Evolutionary conservation across 495 filamentous ascomycete species (phyloP), one percentile per base, ranked within the genome.

Genomic region (Hypoxylon fragiforme): DNA sequence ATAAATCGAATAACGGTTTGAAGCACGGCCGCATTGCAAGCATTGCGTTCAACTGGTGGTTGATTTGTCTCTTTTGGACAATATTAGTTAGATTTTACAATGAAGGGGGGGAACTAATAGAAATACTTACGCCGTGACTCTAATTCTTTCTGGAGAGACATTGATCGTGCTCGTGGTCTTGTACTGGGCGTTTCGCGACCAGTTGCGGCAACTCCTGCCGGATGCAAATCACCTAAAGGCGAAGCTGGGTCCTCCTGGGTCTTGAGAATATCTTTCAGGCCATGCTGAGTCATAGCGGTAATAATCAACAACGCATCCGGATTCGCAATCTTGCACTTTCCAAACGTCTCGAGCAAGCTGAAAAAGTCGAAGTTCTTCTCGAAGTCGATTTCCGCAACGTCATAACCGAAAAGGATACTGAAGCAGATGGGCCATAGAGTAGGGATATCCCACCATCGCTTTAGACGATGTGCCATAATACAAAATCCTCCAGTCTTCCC

Each of bases 351-450:
- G 8, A 90, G 62, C 2, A 97, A 78, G 37, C 76, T 84, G 65
- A 82, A 86, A 14, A 86, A 77, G 51, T 91, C 85, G 62, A 96
- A 86, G 4, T 85, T 77, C 54, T 79, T 79, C 48, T 87, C 82
- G 60, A 89, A 82, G 62, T 91, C 79, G 57, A 95, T 78, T 28
- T 83, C 77, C 30, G 84, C 85, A 53, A 94, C 80, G 65, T 96
- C 91, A 41, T 80, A 76, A 12, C 88, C 90, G 67, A 98, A 95
- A 7, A 98, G 73, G 38, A 97, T 86, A 39, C 89, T 83, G 71
- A 98, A 92, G 64, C 89, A 91, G 28, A 94, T 85, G 5, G 87
- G 84, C 95, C 95, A 98, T 21, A 97, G 67, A 6, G 83, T 79
- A 7, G 90, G 82, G 11, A 94, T 77, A 65, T 87, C 85, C 94